Evolutionary conservation across 306 rosid genomes (phyloP).

Genomic region (Citrullus mucosospermus): DNA sequence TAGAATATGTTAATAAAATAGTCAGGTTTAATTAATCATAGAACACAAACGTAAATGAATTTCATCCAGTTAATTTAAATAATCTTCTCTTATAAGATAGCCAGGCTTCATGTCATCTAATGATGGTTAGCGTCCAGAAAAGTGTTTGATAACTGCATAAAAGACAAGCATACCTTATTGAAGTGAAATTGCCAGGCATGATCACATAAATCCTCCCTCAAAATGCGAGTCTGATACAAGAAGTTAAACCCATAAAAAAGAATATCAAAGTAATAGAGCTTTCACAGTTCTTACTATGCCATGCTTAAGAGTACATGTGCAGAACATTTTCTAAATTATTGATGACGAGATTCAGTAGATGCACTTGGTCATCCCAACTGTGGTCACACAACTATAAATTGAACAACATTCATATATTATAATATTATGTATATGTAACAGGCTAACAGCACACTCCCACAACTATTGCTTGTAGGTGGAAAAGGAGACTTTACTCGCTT

Average conservation of each 20-base stretch:
- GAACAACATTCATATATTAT: background rate
- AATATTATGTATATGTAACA: too few species aligned
- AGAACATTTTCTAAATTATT: background rate
- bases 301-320: background rate
- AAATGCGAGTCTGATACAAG: slow-evolving; percentile 21
- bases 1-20: background rate
- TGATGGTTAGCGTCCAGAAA: background rate
- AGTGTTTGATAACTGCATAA: background rate
- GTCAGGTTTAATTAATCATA: background rate
- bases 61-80: background rate
- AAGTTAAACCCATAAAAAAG: slow-evolving; percentile 2
- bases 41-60: background rate
- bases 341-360: background rate
- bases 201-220: slow-evolving; percentile 31
- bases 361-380: background rate
- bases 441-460: background rate
- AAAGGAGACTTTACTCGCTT: slow-evolving; percentile 23
- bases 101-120: background rate
- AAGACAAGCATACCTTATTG: slow-evolving; percentile 20
- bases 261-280: background rate
- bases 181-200: slow-evolving; percentile 43
- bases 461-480: background rate
- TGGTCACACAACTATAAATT: background rate
- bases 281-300: background rate
- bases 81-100: background rate